phyloP scores from a whole-genome alignment of 495 filamentous ascomycete species.

The Penicillium verhagenii region DNA sequence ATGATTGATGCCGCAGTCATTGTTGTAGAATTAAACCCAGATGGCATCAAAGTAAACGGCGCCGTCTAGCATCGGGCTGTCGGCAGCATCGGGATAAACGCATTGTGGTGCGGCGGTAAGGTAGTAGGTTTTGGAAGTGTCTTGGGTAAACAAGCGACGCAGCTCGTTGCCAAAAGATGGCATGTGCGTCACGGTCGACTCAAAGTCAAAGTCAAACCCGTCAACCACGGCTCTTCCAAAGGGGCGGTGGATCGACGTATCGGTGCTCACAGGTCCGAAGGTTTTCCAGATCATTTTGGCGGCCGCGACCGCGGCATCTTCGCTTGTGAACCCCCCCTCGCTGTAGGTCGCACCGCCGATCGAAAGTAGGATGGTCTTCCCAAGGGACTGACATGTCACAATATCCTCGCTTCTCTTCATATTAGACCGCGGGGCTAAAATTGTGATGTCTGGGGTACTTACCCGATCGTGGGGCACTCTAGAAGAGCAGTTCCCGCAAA shows the following conservation, averaged over 20 bases:
- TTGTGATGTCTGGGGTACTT: conserved; percentile 13
- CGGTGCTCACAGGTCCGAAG: conserved; percentile 49
- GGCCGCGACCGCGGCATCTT: conserved; percentile 49
- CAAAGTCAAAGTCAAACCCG: conserved; percentile 72
- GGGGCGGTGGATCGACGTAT: conserved; percentile 54
- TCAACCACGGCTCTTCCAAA: conserved; percentile 65
- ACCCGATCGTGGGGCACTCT: conserved; percentile 64
- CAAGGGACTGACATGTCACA: conserved; percentile 57
- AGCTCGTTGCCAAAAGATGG: conserved; percentile 55
- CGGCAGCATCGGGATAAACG: too few relatives aligned
- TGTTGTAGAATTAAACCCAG: conserved; percentile 76
- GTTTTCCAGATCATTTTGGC: conserved; percentile 65
- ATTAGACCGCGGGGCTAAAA: conserved; percentile 18
- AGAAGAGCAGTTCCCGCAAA: conserved; percentile 56
- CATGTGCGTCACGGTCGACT: conserved; percentile 49
- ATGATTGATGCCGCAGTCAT: conserved; percentile 60
- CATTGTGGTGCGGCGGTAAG: conserved; percentile 69
- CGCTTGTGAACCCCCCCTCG: conserved; percentile 58
- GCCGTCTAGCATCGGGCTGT: conserved; percentile 54
- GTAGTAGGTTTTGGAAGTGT: conserved; percentile 52
- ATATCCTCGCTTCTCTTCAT: conserved; percentile 52
- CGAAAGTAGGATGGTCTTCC: conserved; percentile 67
- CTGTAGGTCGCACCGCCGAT: conserved; percentile 64
- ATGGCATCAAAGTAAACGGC: conserved; percentile 60
- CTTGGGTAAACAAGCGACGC: conserved; percentile 51